Evolutionary conservation across 768 basidiomycete genomes (phyloP).

Genomic region (Leucosporidium yakuticum): DNA sequence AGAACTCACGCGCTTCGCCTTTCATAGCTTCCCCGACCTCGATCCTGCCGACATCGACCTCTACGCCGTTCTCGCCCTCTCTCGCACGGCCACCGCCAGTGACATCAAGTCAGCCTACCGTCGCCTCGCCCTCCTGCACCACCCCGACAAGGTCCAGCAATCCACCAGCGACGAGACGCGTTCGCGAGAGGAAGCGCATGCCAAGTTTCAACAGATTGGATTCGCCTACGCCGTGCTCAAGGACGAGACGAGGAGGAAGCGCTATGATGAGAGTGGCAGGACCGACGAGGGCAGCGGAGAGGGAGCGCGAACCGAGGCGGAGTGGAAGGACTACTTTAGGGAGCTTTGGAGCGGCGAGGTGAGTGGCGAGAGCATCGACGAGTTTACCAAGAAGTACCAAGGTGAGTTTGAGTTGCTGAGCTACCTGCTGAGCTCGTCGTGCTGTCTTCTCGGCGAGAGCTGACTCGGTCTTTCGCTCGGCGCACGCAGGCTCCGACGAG

Average conservation of each 20-base stretch:
- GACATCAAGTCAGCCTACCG: slow-evolving; percentile 57
- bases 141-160: slow-evolving; percentile 68
- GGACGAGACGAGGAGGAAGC: slow-evolving; percentile 65
- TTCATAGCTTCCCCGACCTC: too few relatives aligned
- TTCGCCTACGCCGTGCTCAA: slow-evolving; percentile 86
- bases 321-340: slow-evolving; percentile 88
- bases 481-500: slow-evolving; percentile 54
- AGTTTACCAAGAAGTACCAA: slow-evolving; percentile 91
- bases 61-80: slow-evolving; percentile 30
- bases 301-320: slow-evolving; percentile 59
- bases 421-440: slow-evolving; percentile 13
- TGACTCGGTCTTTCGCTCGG: neutral
- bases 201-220: slow-evolving; percentile 51
- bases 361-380: slow-evolving; percentile 59
- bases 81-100: slow-evolving; percentile 6
- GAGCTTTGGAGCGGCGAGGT: slow-evolving; percentile 39
- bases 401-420: slow-evolving; percentile 49
- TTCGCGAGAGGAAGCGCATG: neutral
- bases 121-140: slow-evolving; percentile 68
- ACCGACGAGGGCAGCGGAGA: slow-evolving; percentile 66
- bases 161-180: neutral
- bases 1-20: too few relatives aligned
- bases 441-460: neutral
- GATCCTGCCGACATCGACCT: slow-evolving; percentile 12
- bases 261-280: slow-evolving; percentile 78